Base-by-base conservation (phyloP, 108 stramenopile species). In the Craspedostauros australis region DNA sequence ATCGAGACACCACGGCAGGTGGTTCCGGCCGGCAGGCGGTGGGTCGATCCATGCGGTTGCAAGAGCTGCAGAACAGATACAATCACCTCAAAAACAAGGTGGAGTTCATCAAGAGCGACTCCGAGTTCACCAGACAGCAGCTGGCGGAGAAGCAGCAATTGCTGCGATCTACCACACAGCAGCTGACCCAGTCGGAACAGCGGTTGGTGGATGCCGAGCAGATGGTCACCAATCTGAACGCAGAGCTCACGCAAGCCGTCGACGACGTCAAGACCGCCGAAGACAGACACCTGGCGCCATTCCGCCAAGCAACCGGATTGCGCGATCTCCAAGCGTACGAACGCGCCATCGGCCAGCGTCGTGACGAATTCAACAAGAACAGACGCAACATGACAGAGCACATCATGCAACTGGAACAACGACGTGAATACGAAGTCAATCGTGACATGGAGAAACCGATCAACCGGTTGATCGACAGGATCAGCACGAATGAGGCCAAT, bases 271-370 rank as follows among this genome's bases (percentile, higher is more conserved):
- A 80, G 49, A 73, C 70, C 31, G 85, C 81, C 3, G 88, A 94
- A 66, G 88, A 94, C 11, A 69, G 86, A 55, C 67, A 79, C 45
- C 75, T 84, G 14, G 73, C 57, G 20, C 82, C 86, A 11, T 88
- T 94, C 70, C 77, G 88, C 9, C 75, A 84, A 34, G 66, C 56
- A 20, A 93, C 91, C 22, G 91, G 89, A n/a, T 54, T 93, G 30
- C 55, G 43, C 16, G 89, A 95, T 55, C 60, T 93, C 51, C 65
- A 88, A 25, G 80, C 86, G 19, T 91, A 86, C 64, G 95, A 91
- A 37, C 76, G 80, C 39, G 80, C 82, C n/a, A 79, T 86, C 12
- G 80, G 79, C 5, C 79, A 88, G 60, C 65, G 64, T 30, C 79
- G 91, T 2, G 85, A 92, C 22, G 88, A 87, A 24, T 87, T 86